Conservation (phyloP, 306 rosid genomes). For the Boehmeria nivea region DNA sequence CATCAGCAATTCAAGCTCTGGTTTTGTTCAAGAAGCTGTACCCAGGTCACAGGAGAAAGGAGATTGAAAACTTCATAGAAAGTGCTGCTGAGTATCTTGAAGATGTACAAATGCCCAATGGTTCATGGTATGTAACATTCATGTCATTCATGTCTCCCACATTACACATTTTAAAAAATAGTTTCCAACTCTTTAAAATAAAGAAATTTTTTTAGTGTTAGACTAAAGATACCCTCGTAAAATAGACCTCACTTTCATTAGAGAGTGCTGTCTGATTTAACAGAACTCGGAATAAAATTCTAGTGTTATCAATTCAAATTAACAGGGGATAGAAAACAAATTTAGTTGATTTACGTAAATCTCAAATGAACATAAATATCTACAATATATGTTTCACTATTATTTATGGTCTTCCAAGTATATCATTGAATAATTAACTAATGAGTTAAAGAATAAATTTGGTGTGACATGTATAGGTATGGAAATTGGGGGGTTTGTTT, state of each 20-base stretch:
- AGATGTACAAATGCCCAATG: conserved; percentile 3
- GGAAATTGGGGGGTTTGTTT: conserved; percentile 18
- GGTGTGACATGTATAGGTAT: conserved; percentile 21
- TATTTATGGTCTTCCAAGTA: too few species aligned
- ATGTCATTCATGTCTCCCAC: conserved; percentile 6
- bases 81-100: background rate
- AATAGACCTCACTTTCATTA: too few species aligned
- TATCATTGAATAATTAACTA: too few species aligned
- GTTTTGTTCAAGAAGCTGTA: conserved; percentile 3
- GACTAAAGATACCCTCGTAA: too few species aligned
- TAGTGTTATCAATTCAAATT: too few species aligned
- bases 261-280: too few species aligned
- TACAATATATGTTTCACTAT: too few species aligned
- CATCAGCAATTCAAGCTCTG: conserved; percentile 1
- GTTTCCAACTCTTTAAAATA: background rate
- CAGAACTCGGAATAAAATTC: too few species aligned
- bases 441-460: background rate
- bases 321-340: too few species aligned
- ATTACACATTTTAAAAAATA: background rate
- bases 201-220: background rate
- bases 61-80: background rate
- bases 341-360: too few species aligned
- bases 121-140: conserved; percentile 1
- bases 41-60: conserved; percentile 2
- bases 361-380: too few species aligned